phyloP scores from a whole-genome alignment of 441 rosid species.

The Breynia disticha region DNA sequence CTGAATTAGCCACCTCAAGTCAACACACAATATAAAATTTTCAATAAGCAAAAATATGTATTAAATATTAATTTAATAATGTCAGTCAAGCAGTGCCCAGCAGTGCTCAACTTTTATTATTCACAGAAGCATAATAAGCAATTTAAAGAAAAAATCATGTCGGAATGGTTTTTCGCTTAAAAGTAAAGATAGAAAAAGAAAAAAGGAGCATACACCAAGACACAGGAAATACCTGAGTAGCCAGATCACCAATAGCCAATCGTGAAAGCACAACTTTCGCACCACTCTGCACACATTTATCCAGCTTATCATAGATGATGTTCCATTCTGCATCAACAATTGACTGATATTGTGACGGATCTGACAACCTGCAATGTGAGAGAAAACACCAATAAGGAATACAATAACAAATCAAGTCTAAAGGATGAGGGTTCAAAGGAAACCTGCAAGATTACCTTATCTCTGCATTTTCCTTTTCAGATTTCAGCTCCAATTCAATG shows the following conservation, averaged over 20 bases:
- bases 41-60: neutral
- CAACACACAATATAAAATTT: neutral
- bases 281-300: conserved; percentile 87
- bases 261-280: conserved; percentile 97
- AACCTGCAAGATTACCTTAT: conserved; percentile 44
- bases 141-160: no score
- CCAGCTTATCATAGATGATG: conserved; percentile 96
- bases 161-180: neutral
- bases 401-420: conserved; percentile 3
- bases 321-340: conserved; percentile 99
- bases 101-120: no score
- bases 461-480: conserved; percentile 99
- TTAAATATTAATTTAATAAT: no score
- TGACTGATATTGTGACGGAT: conserved; percentile 95
- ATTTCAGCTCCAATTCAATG: conserved; percentile 89
- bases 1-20: neutral
- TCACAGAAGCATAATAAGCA: no score
- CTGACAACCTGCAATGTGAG: conserved; percentile 56
- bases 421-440: neutral
- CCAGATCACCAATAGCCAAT: conserved; percentile 95
- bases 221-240: conserved; percentile 61
- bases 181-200: neutral
- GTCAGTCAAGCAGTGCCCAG: no score
- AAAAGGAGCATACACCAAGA: neutral
- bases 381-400: neutral